Base-by-base conservation (phyloP, 2,329 filamentous ascomycete species). In the Cladophialophora immunda region DNA sequence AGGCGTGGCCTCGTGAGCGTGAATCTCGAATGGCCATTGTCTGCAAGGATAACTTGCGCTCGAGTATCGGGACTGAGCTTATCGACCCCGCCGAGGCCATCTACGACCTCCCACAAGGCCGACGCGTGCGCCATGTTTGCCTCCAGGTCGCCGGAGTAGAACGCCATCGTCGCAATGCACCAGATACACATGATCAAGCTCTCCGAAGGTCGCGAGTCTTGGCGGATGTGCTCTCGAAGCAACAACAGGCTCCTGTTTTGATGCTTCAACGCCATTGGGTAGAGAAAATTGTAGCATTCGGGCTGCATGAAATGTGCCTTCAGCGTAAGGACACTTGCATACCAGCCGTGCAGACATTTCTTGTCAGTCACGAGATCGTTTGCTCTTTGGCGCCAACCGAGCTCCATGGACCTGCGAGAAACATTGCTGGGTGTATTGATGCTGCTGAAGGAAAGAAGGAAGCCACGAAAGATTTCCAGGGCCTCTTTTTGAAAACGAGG, bases 321-420 rank as follows among this genome's bases (percentile, higher is more conserved):
- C 15, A 66, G 27, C 25, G 50, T 66, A n/a, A 66, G 41, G 17
- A 62, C 63, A 27, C 55, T 59, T 15, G 63, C 63, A 19, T 56
- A 66, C 63, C 63, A 66, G 47, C 63, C 63, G 55, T 66, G 58
- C 13, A 66, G 30, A 45, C 56, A 61, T 29, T 66, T 61, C n/a
- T 62, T 55, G 29, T 66, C 63, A 0, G 34, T 36, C 15, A 61
- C 50, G 8, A 66, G 50, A 9, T 52, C 34, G 13, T 53, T 61
- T n/a, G 50, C 56, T 30, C 29, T 34, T 13, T 29, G 19, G 7
- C 55, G 63, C 47, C 57, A 56, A 27, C 50, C 36, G 9, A 38
- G 19, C 30, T 62, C 34, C 22, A 56, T 47, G 15, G 50, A 55
- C 17, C 47, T 32, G 9, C 34, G 59, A 30, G 22, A 32, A 4